phyloP scores from a whole-genome alignment of 2,329 filamentous ascomycete genomes.

The Cordyceps militaris region DNA sequence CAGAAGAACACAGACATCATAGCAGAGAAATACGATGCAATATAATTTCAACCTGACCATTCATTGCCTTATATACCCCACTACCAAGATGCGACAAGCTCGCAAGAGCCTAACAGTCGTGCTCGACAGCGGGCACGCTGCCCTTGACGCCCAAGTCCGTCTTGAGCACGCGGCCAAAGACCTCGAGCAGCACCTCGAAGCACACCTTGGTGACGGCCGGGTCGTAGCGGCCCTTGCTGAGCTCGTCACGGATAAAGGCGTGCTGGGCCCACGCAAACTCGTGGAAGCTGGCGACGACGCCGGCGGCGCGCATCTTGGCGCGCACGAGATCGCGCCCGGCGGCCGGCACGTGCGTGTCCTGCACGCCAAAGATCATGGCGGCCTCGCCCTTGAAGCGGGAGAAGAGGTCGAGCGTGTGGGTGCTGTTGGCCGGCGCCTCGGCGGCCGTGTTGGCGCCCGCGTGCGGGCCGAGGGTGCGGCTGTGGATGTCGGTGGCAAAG shows the following conservation, averaged over 20 bases:
- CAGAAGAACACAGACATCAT: too few relatives aligned
- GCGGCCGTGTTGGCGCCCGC: conserved; percentile 39
- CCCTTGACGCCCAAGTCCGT: conserved; percentile 69
- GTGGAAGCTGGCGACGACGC: conserved; percentile 71
- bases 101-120: conserved; percentile 52
- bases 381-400: conserved; percentile 72
- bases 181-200: conserved; percentile 82
- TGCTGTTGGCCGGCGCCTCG: conserved; percentile 28
- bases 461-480: conserved; percentile 62
- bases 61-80: too few relatives aligned
- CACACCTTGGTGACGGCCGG: conserved; percentile 79
- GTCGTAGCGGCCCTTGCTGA: conserved; percentile 90
- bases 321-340: conserved; percentile 78
- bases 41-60: too few relatives aligned
- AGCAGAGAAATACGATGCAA: too few relatives aligned
- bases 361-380: conserved; percentile 85
- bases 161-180: conserved; percentile 73
- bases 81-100: too few relatives aligned
- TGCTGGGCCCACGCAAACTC: conserved; percentile 93
- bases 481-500: conserved; percentile 90
- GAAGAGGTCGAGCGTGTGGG: conserved; percentile 48
- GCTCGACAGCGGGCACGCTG: conserved; percentile 56
- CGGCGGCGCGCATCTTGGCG: conserved; percentile 69
- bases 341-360: conserved; percentile 83
- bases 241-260: conserved; percentile 88